Evolutionary conservation across 257 asterid genomes (phyloP).

Genomic region (Craterostigma plantagineum): DNA sequence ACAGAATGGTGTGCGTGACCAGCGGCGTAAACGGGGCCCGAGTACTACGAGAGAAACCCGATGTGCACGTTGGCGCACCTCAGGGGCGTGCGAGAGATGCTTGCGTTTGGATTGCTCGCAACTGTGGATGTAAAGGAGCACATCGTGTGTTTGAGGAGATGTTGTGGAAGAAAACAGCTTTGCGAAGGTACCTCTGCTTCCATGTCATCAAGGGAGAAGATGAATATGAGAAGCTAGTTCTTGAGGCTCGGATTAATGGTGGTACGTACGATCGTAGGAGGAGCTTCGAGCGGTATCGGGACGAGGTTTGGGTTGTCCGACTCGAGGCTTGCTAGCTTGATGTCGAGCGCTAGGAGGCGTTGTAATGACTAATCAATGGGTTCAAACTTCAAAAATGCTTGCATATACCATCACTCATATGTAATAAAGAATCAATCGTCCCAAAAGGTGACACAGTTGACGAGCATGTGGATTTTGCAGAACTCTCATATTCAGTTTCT

Average conservation of each 20-base stretch:
- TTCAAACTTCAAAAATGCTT: no score
- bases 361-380: no score
- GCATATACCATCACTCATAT: no score
- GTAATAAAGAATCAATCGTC: no score
- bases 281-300: constrained; percentile 13
- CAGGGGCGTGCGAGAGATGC: constrained; percentile 72
- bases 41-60: constrained; percentile 26
- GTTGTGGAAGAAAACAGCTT: constrained; percentile 28
- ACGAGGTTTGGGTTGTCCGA: constrained; percentile 30
- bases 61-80: constrained; percentile 68
- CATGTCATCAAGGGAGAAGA: constrained; percentile 35
- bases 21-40: constrained; percentile 69
- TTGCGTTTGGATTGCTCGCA: constrained; percentile 40
- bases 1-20: no score
- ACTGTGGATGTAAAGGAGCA: constrained; percentile 30
- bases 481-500: no score
- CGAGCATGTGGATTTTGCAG: no score
- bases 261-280: constrained; percentile 11
- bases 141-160: constrained; percentile 52
- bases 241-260: constrained; percentile 27
- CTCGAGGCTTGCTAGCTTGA: constrained; percentile 26
- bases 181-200: constrained; percentile 60
- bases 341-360: constrained; percentile 20
- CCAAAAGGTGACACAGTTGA: no score
- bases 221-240: constrained; percentile 29